These are phyloP conservation scores for Monosporascus ibericus DNA, from an alignment of 2,329 filamentous ascomycete genomes.

Conservation along the genomic window DNA sequence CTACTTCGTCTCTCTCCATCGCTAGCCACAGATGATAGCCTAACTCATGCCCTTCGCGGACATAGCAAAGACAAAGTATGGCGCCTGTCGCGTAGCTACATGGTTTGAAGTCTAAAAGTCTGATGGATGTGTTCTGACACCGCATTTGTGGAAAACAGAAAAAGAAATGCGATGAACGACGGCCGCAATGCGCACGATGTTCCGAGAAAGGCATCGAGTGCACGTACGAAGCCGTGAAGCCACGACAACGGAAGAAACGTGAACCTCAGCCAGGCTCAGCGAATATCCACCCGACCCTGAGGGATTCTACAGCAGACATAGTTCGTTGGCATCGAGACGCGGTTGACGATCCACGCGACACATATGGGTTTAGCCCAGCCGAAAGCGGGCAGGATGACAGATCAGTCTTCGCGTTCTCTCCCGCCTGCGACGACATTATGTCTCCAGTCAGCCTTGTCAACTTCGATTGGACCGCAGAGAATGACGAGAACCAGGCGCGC, in stretches of 20 bases:
- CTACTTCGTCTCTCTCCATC: not conserved
- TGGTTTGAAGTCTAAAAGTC: not conserved
- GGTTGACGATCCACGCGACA: slow-evolving; percentile 11
- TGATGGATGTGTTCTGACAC: slow-evolving; percentile 7
- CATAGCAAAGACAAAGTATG: slow-evolving; percentile 49
- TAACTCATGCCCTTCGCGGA: slow-evolving; percentile 14
- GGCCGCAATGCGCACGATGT: slow-evolving; percentile 46
- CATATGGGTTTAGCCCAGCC: slow-evolving; percentile 15
- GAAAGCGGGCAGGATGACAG: slow-evolving; percentile 10
- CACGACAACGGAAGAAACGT: slow-evolving; percentile 34
- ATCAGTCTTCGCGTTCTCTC: slow-evolving; percentile 13
- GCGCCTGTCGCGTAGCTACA: slow-evolving; percentile 4
- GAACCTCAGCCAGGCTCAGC: slow-evolving; percentile 21
- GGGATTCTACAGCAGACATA: slow-evolving; percentile 8
- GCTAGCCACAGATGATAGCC: slow-evolving; percentile 3
- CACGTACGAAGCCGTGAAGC: slow-evolving; percentile 42
- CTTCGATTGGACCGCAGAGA: slow-evolving; percentile 22
- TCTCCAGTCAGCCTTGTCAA: slow-evolving; percentile 26
- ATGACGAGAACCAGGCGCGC: slow-evolving; percentile 8
- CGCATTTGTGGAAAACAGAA: slow-evolving; percentile 32
- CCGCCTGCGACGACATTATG: slow-evolving; percentile 14
- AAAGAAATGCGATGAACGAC: slow-evolving; percentile 51
- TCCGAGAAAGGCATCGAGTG: slow-evolving; percentile 42
- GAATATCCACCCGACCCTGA: slow-evolving; percentile 5
- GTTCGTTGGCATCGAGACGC: slow-evolving; percentile 16